These are phyloP conservation scores for Kockovaella imperatae DNA, from an alignment of 768 basidiomycete genomes.

Conservation along the genomic window DNA sequence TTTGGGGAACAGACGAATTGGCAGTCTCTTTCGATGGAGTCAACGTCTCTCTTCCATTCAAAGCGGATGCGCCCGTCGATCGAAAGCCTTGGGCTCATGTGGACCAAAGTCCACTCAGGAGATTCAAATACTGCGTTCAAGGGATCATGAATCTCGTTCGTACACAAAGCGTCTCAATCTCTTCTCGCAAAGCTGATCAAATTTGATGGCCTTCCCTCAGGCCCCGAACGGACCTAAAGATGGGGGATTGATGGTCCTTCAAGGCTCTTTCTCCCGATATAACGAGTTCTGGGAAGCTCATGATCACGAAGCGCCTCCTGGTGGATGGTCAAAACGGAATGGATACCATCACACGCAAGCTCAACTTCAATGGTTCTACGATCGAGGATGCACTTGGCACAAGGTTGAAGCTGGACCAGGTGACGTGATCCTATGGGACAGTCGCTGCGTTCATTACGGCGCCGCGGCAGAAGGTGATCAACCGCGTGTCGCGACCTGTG, in stretches of 20 bases:
- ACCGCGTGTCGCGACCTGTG: constrained; percentile 39
- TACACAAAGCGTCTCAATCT: not conserved
- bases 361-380: constrained; percentile 44
- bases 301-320: constrained; percentile 22
- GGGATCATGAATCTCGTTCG: constrained; percentile 34
- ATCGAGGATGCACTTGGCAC: constrained; percentile 42
- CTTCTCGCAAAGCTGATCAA: not conserved
- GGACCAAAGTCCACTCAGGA: constrained; percentile 31
- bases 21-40: constrained; percentile 26
- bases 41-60: constrained; percentile 19
- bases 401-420: constrained; percentile 43
- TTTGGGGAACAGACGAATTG: constrained; percentile 41
- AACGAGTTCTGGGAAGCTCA: constrained; percentile 8
- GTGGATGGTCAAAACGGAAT: constrained; percentile 25
- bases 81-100: constrained; percentile 30
- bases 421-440: constrained; percentile 44
- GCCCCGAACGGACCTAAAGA: constrained; percentile 43
- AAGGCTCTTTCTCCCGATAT: constrained; percentile 28
- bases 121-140: constrained; percentile 26
- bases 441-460: constrained; percentile 40
- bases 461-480: constrained; percentile 31
- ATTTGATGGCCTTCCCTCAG: constrained; percentile 1
- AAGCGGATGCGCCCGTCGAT: constrained; percentile 7
- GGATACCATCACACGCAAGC: constrained; percentile 19
- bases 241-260: constrained; percentile 45